A percentile compares a stretch with the other conserved stretches of the same genome.
Evolutionary conservation across 1,284 basidiomycete genomes (phyloP).

Genomic region (Moniliophthora roreri): DNA sequence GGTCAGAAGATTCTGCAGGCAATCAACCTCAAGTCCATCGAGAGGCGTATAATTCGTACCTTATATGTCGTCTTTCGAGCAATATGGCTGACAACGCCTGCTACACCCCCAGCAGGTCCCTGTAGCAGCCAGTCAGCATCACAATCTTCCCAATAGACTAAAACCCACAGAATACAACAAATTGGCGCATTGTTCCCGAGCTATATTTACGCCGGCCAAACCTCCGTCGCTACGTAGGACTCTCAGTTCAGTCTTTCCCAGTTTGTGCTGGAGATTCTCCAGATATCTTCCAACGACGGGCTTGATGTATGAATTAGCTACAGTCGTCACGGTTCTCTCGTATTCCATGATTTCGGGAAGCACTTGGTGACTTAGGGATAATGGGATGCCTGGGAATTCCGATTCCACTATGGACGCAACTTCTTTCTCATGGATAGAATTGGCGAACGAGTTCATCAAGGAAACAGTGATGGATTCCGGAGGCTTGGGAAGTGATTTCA

Average conservation of each 20-base stretch:
- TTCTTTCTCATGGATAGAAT: slow-evolving; percentile 25
- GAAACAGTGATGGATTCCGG: slow-evolving; percentile 29
- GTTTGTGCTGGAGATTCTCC: slow-evolving; percentile 21
- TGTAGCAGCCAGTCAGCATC: slow-evolving; percentile 6
- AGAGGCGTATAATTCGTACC: neutral
- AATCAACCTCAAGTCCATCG: neutral
- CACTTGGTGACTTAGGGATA: slow-evolving; percentile 26
- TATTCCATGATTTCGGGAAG: slow-evolving; percentile 32
- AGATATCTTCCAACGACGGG: slow-evolving; percentile 26
- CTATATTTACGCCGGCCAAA: slow-evolving; percentile 22
- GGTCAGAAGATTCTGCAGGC: slow-evolving; percentile 24
- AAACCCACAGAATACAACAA: slow-evolving; percentile 21
- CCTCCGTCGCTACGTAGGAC: slow-evolving; percentile 30
- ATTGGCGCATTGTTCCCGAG: slow-evolving; percentile 24
- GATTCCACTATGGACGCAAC: slow-evolving; percentile 20
- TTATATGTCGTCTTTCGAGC: slow-evolving; percentile 24
- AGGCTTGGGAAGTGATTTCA: slow-evolving; percentile 16
- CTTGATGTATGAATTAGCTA: slow-evolving; percentile 28
- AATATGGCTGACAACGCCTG: slow-evolving; percentile 26
- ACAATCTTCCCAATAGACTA: neutral
- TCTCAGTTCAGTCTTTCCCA: slow-evolving; percentile 22
- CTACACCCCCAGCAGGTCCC: slow-evolving; percentile 29
- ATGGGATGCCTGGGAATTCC: slow-evolving; percentile 26
- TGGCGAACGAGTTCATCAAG: slow-evolving; percentile 31
- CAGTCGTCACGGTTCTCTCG: slow-evolving; percentile 31